phyloP scores from a whole-genome alignment of 768 basidiomycete genomes.

The Mrakia frigida region DNA sequence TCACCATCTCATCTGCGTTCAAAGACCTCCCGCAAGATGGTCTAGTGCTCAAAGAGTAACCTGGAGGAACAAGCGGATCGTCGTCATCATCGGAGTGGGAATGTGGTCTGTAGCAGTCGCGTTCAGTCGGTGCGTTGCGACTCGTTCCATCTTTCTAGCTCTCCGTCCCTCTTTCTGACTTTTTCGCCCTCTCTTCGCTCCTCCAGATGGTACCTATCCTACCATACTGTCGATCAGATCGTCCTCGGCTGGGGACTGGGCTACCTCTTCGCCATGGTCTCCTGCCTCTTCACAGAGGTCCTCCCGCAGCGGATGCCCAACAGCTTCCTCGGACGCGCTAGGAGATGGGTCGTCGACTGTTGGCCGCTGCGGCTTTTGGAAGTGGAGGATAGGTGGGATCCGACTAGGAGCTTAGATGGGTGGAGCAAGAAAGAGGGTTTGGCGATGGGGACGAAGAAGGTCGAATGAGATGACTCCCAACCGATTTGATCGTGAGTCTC shows the following conservation, averaged over 20 bases:
- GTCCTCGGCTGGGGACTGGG: conserved; percentile 26
- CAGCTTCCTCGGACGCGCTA: not conserved
- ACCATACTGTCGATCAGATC: conserved; percentile 27
- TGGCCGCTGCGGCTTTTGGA: conserved; percentile 7
- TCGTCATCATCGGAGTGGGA: conserved; percentile 16
- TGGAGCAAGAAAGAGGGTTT: conserved; percentile 15
- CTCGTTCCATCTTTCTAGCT: not conserved
- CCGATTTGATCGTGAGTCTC: not conserved
- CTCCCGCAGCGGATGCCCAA: not conserved
- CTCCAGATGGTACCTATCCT: conserved; percentile 27
- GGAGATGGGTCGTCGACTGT: conserved; percentile 20
- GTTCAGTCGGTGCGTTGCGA: conserved; percentile 20
- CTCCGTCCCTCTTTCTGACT: not conserved
- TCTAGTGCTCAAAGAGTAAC: not conserved
- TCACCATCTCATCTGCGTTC: conserved; percentile 19
- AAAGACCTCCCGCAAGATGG: conserved; percentile 21
- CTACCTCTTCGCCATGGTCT: not conserved
- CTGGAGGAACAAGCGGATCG: conserved; percentile 17
- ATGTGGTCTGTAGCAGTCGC: conserved; percentile 19
- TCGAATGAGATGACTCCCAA: not conserved
- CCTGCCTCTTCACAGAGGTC: conserved; percentile 11
- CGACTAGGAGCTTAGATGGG: not conserved
- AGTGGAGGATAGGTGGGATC: conserved; percentile 26
- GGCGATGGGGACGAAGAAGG: not conserved
- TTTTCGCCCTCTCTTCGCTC: not conserved